Percentiles rank a stretch among this genome's conserved stretches.
These are phyloP conservation scores for Albifimbria verrucaria DNA, from an alignment of 2,329 filamentous ascomycete genomes.

Conservation along the genomic window DNA sequence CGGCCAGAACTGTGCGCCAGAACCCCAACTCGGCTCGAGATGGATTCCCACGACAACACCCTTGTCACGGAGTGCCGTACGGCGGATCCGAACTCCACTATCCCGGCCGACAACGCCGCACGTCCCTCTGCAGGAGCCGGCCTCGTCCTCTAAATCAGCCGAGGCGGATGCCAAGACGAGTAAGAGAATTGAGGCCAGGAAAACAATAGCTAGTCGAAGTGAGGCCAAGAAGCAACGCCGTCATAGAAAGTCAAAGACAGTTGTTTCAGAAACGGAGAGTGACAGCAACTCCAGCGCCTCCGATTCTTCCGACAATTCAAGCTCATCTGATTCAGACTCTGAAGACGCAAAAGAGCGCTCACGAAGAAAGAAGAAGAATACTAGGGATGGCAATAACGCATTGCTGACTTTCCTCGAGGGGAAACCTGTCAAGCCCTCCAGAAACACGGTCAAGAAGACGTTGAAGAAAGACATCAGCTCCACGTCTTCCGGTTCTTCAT, in stretches of 20 bases:
- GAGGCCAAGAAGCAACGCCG: background rate
- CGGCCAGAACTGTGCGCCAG: no score
- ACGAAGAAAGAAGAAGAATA: conserved; percentile 12
- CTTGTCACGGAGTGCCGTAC: background rate
- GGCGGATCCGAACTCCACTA: background rate
- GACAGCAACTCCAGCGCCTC: conserved; percentile 7
- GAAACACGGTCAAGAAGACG: no score
- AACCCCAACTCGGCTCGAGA: no score
- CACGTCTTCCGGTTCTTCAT: no score
- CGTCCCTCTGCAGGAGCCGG: background rate
- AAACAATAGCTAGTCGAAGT: no score
- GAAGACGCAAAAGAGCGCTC: conserved; percentile 4
- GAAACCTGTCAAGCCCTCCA: no score
- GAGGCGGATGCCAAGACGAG: background rate
- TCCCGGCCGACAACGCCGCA: background rate
- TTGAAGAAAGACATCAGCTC: no score
- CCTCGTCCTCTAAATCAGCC: background rate
- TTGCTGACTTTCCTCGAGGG: no score
- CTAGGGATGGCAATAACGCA: no score
- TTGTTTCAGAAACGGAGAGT: conserved; percentile 7
- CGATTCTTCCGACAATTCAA: conserved; percentile 1
- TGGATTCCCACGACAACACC: background rate
- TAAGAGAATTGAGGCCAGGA: background rate
- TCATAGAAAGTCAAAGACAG: conserved; percentile 6
- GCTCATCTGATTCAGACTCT: conserved; percentile 15